Percentiles rank a stretch among this genome's conserved stretches.
These are phyloP conservation scores for Baudoinia panamericana DNA, from an alignment of 495 filamentous ascomycete genomes.

Conservation along the genomic window DNA sequence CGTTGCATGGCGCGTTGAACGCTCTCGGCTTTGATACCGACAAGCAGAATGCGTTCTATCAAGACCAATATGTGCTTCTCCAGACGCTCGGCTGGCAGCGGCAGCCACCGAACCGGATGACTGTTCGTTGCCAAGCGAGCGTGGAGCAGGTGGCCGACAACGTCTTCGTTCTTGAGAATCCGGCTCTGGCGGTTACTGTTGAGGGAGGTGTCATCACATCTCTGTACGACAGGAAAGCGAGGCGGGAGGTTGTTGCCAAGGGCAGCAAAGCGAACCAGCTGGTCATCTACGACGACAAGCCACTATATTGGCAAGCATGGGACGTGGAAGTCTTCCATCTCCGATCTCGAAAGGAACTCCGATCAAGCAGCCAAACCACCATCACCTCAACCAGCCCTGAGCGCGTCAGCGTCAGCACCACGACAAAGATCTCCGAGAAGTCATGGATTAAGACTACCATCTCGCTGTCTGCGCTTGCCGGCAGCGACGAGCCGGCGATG, in stretches of 20 bases:
- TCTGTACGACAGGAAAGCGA: conserved; percentile 53
- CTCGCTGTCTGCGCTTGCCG: conserved; percentile 55
- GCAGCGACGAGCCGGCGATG: conserved; percentile 39
- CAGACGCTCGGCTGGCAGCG: conserved; percentile 34
- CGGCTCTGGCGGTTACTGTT: conserved; percentile 56
- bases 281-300: conserved; percentile 95
- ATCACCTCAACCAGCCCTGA: conserved; percentile 62
- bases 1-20: conserved; percentile 56
- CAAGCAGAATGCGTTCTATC: background rate
- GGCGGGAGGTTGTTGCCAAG: conserved; percentile 65
- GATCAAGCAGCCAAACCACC: conserved; percentile 39
- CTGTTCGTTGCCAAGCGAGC: background rate
- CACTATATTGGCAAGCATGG: conserved; percentile 98
- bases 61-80: conserved; percentile 32
- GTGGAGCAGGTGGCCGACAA: conserved; percentile 53
- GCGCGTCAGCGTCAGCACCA: conserved; percentile 63
- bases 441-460: conserved; percentile 82
- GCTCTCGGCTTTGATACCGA: conserved; percentile 44
- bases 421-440: conserved; percentile 73
- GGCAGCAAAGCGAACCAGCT: conserved; percentile 78
- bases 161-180: conserved; percentile 66
- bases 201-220: conserved; percentile 67
- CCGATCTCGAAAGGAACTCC: conserved; percentile 66
- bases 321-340: conserved; percentile 96
- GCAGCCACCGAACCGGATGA: conserved; percentile 21